Evolutionary conservation across 1,284 basidiomycete genomes (phyloP).

Genomic region (Cutaneotrichosporon sp.): DNA sequence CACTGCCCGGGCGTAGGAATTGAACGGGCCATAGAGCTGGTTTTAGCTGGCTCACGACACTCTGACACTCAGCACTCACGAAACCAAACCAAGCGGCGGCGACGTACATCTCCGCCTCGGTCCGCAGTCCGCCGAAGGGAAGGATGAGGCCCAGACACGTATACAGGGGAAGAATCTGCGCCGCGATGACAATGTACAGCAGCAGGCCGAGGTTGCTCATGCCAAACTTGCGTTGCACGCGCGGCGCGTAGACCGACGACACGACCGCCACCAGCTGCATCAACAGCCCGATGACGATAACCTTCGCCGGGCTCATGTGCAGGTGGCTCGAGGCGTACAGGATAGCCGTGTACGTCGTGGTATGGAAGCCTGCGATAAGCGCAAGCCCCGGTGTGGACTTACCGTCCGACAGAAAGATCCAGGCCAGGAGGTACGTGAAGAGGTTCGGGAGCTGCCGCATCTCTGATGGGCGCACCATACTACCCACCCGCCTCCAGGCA

Average conservation of each 20-base stretch:
- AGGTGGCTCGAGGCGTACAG: constrained; percentile 47
- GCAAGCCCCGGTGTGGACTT: constrained; percentile 22
- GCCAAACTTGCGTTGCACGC: constrained; percentile 47
- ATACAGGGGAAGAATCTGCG: constrained; percentile 68
- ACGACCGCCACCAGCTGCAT: constrained; percentile 45
- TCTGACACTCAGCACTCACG: no score
- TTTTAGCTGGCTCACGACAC: constrained; percentile 41
- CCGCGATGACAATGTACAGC: constrained; percentile 61
- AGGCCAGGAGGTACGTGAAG: constrained; percentile 78
- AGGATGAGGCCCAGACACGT: constrained; percentile 73
- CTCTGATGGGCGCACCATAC: constrained; percentile 65
- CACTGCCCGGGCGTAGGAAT: constrained; percentile 45
- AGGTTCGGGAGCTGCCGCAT: constrained; percentile 71
- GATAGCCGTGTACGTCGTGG: constrained; percentile 43
- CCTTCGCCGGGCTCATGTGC: constrained; percentile 48
- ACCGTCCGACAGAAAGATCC: constrained; percentile 90
- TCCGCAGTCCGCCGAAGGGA: constrained; percentile 62
- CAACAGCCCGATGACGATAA: constrained; percentile 49
- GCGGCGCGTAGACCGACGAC: constrained; percentile 41
- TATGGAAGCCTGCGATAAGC: constrained; percentile 39
- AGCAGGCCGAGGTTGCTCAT: constrained; percentile 67
- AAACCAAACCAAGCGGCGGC: constrained; percentile 75
- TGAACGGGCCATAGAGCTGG: constrained; percentile 48
- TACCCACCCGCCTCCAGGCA: constrained; percentile 40
- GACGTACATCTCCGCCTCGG: constrained; percentile 74